Conservation (phyloP, 2,329 filamentous ascomycete genomes). For the Dothistroma pini region DNA sequence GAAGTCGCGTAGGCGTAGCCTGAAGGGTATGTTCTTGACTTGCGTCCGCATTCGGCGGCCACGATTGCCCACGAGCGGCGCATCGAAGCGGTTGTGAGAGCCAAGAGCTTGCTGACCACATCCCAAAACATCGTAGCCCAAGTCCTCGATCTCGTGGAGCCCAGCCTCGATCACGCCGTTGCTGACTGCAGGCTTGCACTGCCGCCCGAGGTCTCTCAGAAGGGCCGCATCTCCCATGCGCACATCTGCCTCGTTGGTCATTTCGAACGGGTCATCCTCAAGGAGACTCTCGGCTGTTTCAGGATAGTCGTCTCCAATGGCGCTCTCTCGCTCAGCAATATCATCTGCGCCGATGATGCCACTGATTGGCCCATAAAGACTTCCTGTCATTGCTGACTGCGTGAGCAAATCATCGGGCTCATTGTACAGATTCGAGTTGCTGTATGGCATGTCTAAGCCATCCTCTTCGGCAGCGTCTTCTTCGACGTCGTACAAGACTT, state of each 20-base stretch:
- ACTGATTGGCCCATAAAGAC: conserved; percentile 34
- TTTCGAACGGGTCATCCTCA: conserved; percentile 39
- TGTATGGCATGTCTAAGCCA: conserved; percentile 33
- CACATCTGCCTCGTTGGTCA: conserved; percentile 30
- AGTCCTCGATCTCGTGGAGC: conserved; percentile 32
- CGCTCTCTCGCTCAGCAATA: conserved; percentile 21
- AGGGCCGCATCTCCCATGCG: conserved; percentile 33
- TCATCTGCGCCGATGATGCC: conserved; percentile 28
- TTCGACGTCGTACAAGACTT: conserved; percentile 43
- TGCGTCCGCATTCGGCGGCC: neutral
- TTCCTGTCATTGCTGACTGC: conserved; percentile 32
- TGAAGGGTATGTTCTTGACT: conserved; percentile 50
- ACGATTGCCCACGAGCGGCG: conserved; percentile 20
- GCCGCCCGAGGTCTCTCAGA: conserved; percentile 31
- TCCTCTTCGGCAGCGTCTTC: conserved; percentile 27
- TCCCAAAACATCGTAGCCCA: conserved; percentile 34
- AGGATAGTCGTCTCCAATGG: conserved; percentile 18
- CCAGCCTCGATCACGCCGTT: conserved; percentile 27
- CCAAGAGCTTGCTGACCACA: conserved; percentile 29
- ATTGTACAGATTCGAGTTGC: conserved; percentile 18
- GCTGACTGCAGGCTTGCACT: conserved; percentile 22
- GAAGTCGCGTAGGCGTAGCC: conserved; percentile 75
- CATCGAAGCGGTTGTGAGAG: conserved; percentile 30
- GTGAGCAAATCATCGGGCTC: conserved; percentile 39
- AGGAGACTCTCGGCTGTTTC: conserved; percentile 37